Evolutionary conservation across 768 basidiomycete species (phyloP).

Genomic region (Boletus tomentosulus): DNA sequence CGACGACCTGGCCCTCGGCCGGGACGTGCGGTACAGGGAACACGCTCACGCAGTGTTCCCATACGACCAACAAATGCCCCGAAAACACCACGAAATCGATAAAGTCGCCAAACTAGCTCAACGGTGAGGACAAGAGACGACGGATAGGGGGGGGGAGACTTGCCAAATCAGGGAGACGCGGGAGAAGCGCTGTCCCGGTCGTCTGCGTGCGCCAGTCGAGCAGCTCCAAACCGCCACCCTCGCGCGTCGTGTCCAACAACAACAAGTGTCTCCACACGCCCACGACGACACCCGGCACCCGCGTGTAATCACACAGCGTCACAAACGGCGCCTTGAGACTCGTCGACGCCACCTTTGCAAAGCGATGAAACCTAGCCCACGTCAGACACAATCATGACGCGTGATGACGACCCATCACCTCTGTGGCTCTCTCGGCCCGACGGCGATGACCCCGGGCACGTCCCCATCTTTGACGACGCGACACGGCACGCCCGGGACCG

Average conservation of each 20-base stretch:
- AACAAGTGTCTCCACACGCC: slow-evolving; percentile 24
- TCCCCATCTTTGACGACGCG: slow-evolving; percentile 19
- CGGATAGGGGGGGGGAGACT: background rate
- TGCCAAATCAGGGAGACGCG: slow-evolving; percentile 19
- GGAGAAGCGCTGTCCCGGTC: slow-evolving; percentile 23
- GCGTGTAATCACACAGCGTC: slow-evolving; percentile 20
- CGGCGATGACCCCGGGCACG: slow-evolving; percentile 15
- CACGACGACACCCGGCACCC: slow-evolving; percentile 19
- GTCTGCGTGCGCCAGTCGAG: slow-evolving; percentile 26
- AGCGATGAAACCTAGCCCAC: slow-evolving; percentile 10
- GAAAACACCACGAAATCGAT: slow-evolving; percentile 25
- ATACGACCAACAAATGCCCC: slow-evolving; percentile 22
- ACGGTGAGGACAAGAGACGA: background rate
- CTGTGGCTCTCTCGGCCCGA: slow-evolving; percentile 14
- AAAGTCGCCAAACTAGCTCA: slow-evolving; percentile 20
- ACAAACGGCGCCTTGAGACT: slow-evolving; percentile 19
- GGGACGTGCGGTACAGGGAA: slow-evolving; percentile 23
- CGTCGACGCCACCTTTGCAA: slow-evolving; percentile 19
- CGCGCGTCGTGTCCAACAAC: slow-evolving; percentile 21
- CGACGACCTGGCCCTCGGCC: slow-evolving; percentile 14
- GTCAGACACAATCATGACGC: background rate
- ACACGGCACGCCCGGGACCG: slow-evolving; percentile 14
- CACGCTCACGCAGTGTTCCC: slow-evolving; percentile 28
- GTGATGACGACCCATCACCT: background rate
- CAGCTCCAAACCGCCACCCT: slow-evolving; percentile 24